These are phyloP conservation scores for Earliella scabrosa DNA, from an alignment of 1,284 basidiomycete genomes.

Conservation along the genomic window DNA sequence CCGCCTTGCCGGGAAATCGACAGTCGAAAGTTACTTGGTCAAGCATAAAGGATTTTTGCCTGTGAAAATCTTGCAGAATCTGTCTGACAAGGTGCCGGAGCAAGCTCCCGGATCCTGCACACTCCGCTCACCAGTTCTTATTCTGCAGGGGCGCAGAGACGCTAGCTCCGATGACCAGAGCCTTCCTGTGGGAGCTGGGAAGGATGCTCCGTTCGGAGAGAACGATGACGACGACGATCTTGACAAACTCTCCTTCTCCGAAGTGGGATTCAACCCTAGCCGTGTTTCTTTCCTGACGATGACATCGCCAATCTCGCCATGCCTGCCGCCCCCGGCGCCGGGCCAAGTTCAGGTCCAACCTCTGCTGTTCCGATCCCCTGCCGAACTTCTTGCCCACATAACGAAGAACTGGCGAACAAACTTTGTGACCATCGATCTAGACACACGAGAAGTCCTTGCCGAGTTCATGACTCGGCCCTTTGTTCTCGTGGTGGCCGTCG, in stretches of 20 bases:
- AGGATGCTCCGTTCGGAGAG: background rate
- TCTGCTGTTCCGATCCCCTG: slow-evolving; percentile 53
- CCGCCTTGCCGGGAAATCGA: slow-evolving; percentile 79
- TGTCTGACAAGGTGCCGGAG: slow-evolving; percentile 1
- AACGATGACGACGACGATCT: slow-evolving; percentile 3
- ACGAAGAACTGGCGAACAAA: slow-evolving; percentile 84
- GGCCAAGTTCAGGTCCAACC: slow-evolving; percentile 7
- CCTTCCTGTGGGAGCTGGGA: background rate
- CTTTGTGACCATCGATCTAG: slow-evolving; percentile 84
- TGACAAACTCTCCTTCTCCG: background rate
- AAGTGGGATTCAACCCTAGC: slow-evolving; percentile 9
- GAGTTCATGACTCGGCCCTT: slow-evolving; percentile 89
- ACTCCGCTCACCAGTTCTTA: background rate
- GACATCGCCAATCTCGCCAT: slow-evolving; percentile 31
- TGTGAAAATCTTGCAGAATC: slow-evolving; percentile 36
- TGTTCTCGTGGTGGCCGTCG: slow-evolving; percentile 86
- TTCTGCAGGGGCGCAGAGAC: background rate
- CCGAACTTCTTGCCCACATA: slow-evolving; percentile 72
- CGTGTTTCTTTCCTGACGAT: slow-evolving; percentile 34
- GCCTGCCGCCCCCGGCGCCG: slow-evolving; percentile 19
- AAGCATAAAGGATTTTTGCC: slow-evolving; percentile 52
- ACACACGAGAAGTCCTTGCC: slow-evolving; percentile 60
- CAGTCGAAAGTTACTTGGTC: slow-evolving; percentile 77
- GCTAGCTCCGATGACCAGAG: background rate
- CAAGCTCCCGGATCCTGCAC: too few relatives aligned